Evolutionary conservation across 106 monocot species (phyloP).

Genomic region (Platanthera zijinensis): DNA sequence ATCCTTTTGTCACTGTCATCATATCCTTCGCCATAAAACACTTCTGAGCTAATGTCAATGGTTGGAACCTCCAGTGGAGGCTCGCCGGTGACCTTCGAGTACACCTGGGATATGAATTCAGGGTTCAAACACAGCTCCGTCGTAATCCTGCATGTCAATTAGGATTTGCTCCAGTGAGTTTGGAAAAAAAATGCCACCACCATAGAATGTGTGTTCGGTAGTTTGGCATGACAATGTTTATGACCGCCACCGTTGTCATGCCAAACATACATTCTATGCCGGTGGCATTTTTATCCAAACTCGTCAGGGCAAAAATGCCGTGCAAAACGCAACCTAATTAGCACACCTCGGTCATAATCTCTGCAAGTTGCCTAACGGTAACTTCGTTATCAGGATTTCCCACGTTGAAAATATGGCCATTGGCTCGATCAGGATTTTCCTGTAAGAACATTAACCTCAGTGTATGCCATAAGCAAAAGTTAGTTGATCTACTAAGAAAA

Average conservation of each 20-base stretch:
- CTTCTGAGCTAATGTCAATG: constrained; percentile 59
- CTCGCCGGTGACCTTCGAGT: constrained; percentile 59
- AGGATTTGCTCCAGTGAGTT: not conserved
- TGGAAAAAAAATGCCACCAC: too few relatives aligned
- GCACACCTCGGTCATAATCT: constrained; percentile 56
- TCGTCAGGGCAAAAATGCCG: too few relatives aligned
- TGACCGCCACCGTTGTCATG: too few relatives aligned
- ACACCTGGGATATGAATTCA: constrained; percentile 34
- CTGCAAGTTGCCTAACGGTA: constrained; percentile 60
- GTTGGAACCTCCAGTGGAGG: constrained; percentile 35
- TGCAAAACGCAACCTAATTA: too few relatives aligned
- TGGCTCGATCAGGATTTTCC: constrained; percentile 68
- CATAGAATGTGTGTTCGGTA: too few relatives aligned
- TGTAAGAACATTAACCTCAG: constrained; percentile 6
- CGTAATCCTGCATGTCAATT: not conserved
- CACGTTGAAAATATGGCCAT: constrained; percentile 65
- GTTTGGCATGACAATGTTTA: too few relatives aligned
- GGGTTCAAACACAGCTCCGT: not conserved
- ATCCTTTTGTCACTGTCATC: constrained; percentile 69
- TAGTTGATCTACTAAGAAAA: not conserved
- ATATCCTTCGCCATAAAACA: constrained; percentile 71
- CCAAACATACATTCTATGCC: too few relatives aligned
- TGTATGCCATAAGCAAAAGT: not conserved
- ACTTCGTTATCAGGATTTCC: constrained; percentile 75
- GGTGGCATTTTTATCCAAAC: too few relatives aligned